Base-by-base conservation (phyloP, 2,329 filamentous ascomycete genomes). In the Cladosporium sp. region DNA sequence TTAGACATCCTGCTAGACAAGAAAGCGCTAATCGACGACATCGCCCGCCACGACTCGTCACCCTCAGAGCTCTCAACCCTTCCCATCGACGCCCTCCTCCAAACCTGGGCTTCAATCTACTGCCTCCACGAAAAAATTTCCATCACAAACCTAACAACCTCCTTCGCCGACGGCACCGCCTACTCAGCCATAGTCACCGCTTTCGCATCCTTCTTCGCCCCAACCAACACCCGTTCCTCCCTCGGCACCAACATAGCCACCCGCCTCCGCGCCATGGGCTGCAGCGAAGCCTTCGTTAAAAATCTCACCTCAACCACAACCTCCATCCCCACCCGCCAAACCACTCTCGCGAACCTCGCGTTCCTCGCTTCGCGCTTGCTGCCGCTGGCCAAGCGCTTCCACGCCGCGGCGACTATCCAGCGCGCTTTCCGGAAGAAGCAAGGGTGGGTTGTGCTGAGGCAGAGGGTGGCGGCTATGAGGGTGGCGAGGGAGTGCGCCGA, bases 331-430 rank as follows among this genome's bases (percentile, higher is more conserved):
- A 82, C 83, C 64, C 77, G 78, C 28, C 81, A 84, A 69, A 87
- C 86, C 67, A 86, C 84, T 0, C 73, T 87, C 28, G 82, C 84
- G 2, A 81, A 84, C 2, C 81, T 89, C 8, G 81, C 85, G 4
- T 88, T 88, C 72, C 80, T 89, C 6, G 86, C 85, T 49, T 86
- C 84, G 4, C 81, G 86, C 48, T 76, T 89, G 1, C 77, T 89
- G 3, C 81, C 83, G 0, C 79, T 85, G 6, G 81, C 81, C 1
- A 79, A 79, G 64, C 76, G 76, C 14, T 77, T 80, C 65, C 80
- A 82, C 51, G 86, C 86, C 2, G 85, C 85, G 0, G 72, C 77
- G 2, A 77, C 78, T 0, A 80, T 89, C 18, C 86, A 89, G 71
- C 76, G 77, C 18, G 78, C 79, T 7, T 88, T 82, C 77, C 82